Conservation (phyloP, 257 asterid species). For the Solanum megistacrolobum region DNA sequence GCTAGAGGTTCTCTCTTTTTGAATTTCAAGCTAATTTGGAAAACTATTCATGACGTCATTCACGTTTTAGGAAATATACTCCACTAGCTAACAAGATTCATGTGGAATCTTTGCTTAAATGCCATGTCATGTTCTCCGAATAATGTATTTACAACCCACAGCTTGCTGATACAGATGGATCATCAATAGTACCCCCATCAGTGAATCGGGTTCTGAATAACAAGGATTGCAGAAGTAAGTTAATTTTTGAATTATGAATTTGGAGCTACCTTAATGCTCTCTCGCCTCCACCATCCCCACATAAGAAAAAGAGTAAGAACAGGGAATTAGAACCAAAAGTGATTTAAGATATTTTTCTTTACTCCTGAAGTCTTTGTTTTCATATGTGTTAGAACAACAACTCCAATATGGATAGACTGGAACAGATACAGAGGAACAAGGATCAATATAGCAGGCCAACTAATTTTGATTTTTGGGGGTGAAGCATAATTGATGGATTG, state of each 20-base stretch:
- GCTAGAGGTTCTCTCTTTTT: not conserved
- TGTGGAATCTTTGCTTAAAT: not conserved
- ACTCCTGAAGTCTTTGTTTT: not conserved
- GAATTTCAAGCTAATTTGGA: not conserved
- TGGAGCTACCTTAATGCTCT: not conserved
- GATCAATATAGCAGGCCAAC: not conserved
- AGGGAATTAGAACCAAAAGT: not conserved
- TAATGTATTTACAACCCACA: constrained; percentile 16
- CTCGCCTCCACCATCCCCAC: not conserved
- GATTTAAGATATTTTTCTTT: not conserved
- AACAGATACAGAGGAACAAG: not conserved
- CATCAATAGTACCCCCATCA: constrained; percentile 81
- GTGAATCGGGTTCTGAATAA: constrained; percentile 68
- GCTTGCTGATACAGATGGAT: constrained; percentile 93
- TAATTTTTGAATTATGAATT: not conserved
- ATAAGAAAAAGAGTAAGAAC: not conserved
- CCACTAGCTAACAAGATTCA: not conserved
- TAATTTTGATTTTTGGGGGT: not conserved
- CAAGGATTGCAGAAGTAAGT: constrained; percentile 89
- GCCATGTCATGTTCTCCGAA: not conserved
- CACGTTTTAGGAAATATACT: not conserved
- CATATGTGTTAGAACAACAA: not conserved
- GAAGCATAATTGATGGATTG: too few species aligned
- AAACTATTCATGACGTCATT: not conserved
- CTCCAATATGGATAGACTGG: not conserved